A percentile compares a stretch with the other conserved stretches of the same genome.
These are phyloP conservation scores for Aspergillus panamensis DNA, from an alignment of 495 filamentous ascomycete species.

Conservation along the genomic window DNA sequence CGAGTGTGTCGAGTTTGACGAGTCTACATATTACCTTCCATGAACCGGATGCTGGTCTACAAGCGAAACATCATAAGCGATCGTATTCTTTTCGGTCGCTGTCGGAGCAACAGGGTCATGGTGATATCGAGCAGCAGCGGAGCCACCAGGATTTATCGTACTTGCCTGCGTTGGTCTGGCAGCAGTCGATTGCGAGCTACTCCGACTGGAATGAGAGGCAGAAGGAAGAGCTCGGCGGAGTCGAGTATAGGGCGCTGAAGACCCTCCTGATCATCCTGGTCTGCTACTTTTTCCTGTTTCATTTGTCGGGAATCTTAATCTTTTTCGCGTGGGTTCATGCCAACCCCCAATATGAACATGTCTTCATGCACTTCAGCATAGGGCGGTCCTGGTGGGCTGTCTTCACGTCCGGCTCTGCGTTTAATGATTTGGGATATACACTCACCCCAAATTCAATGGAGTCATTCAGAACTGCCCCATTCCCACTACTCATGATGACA, in stretches of 20 bases:
- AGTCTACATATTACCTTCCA: slow-evolving; percentile 52
- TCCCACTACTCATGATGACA: slow-evolving; percentile 64
- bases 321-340: slow-evolving; percentile 69
- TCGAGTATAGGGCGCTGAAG: slow-evolving; percentile 83
- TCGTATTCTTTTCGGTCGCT: slow-evolving; percentile 15
- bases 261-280: slow-evolving; percentile 67
- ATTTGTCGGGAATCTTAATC: slow-evolving; percentile 60
- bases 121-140: slow-evolving; percentile 5
- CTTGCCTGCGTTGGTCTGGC: slow-evolving; percentile 20
- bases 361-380: slow-evolving; percentile 53
- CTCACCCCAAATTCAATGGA: slow-evolving; percentile 84
- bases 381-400: slow-evolving; percentile 75
- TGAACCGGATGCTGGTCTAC: slow-evolving; percentile 11
- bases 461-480: slow-evolving; percentile 67
- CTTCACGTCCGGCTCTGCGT: slow-evolving; percentile 73
- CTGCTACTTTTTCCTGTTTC: slow-evolving; percentile 65
- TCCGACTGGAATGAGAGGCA: slow-evolving; percentile 56
- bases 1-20: slow-evolving; percentile 15
- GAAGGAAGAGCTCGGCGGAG: slow-evolving; percentile 82
- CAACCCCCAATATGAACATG: slow-evolving; percentile 43
- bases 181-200: slow-evolving; percentile 23
- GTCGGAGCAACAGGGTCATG: slow-evolving; percentile 1
- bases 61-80: slow-evolving; percentile 11
- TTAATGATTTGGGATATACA: slow-evolving; percentile 78
- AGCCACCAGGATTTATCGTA: not conserved